Evolutionary conservation across 1,139 yeast species (phyloP), one percentile per base, ranked within the genome.

Genomic region (Fermentozyma sake): DNA sequence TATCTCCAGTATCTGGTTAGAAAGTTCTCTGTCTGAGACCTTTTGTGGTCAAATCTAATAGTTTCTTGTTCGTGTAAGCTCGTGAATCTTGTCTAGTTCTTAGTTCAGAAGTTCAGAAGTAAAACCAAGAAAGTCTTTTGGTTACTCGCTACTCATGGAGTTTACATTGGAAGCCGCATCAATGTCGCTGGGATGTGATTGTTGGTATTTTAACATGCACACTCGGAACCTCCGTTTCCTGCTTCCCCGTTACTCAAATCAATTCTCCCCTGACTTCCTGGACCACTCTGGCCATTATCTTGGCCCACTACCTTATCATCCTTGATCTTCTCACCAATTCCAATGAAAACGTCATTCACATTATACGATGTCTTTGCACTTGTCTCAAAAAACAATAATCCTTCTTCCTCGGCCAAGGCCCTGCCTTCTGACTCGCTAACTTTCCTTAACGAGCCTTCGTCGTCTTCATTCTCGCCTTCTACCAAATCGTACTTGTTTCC

Each of bases 281-380:
- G 29, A n/a, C n/a, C n/a, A n/a, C n/a, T n/a, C n/a, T n/a, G n/a
- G 11, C 24, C 27, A 7, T 14, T 18, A 7, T 32, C 27, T 7
- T 26, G 12, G 9, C 30, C 18, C 15, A 21, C 26, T 22, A 18
- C 15, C 14, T 17, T 25, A 27, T 9, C 29, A 12, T 27, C 39
- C 6, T 96, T 95, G 29, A 89, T 79, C 57, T 82, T 80, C 38
- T 78, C 76, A 22, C 96, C 97, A 46, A 91, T 82, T 14, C 79
- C 82, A 28, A 77, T 73, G 57, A 93, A 93, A 18, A 86, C 76
- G 22, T 83, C 86, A 33, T 74, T 74, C 21, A 93, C 87, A 40
- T 85, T 83, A 46, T 75, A 72, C 9, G 96, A 91, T 1, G 94
- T 78, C 60, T 89, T 91, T 6, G 99, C 99, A 52, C 95, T 83